These are phyloP conservation scores for Coniochaeta prunicola DNA, from an alignment of 2,329 filamentous ascomycete genomes.

Conservation along the genomic window DNA sequence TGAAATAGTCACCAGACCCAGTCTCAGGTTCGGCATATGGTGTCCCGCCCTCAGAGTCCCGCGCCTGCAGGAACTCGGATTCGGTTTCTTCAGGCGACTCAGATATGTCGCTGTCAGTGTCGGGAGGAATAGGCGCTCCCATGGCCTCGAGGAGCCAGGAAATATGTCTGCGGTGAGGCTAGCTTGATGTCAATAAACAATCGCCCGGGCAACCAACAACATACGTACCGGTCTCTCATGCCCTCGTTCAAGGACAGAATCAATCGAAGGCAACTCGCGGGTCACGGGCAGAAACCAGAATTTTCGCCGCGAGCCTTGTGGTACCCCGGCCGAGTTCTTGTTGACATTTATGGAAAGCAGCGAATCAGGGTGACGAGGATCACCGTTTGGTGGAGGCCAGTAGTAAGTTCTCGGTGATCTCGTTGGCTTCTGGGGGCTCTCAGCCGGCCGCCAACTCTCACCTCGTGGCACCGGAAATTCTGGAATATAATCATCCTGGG, in stretches of 20 bases:
- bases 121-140: background rate
- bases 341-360: background rate
- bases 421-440: background rate
- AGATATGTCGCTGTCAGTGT: background rate
- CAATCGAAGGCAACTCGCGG: background rate
- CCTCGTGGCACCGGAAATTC: background rate
- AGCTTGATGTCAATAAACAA: background rate
- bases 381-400: background rate
- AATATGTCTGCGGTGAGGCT: background rate
- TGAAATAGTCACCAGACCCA: background rate
- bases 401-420: background rate
- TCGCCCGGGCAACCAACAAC: no score
- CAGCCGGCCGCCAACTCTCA: background rate
- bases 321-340: background rate
- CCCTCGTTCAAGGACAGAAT: background rate
- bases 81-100: background rate
- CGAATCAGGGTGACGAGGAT: background rate
- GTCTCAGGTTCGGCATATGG: background rate
- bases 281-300: background rate
- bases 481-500: background rate
- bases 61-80: background rate
- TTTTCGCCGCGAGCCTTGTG: background rate
- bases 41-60: background rate
- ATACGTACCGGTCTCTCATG: background rate
- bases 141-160: constrained; percentile 1